phyloP scores from a whole-genome alignment of 2,329 filamentous ascomycete species.

The Pseudogymnoascus sp. region DNA sequence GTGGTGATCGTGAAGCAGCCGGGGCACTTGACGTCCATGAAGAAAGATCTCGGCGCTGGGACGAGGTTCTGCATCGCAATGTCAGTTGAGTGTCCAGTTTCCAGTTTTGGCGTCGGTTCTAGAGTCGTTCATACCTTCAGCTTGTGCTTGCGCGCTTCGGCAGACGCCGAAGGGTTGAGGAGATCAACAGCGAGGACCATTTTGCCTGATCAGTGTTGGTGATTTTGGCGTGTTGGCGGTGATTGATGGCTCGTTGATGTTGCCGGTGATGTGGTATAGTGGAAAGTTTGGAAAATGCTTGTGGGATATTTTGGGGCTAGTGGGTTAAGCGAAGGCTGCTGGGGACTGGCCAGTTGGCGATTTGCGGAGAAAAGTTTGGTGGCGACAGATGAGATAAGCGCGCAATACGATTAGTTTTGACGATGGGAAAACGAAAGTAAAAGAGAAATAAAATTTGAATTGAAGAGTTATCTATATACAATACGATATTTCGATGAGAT shows the following conservation, averaged over 20 bases:
- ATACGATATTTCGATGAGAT: background rate
- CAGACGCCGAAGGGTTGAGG: constrained; percentile 94
- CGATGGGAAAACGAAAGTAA: background rate
- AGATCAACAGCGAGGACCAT: constrained; percentile 99
- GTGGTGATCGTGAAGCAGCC: constrained; percentile 99
- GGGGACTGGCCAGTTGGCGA: constrained; percentile 3
- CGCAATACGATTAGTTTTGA: background rate
- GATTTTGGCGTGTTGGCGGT: constrained; percentile 9
- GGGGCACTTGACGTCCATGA: constrained; percentile 99
- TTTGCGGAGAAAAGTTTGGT: constrained; percentile 4
- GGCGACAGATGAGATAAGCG: constrained; percentile 1
- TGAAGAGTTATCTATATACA: background rate
- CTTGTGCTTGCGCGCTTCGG: constrained; percentile 99
- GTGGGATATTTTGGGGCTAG: constrained; percentile 8
- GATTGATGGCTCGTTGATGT: constrained; percentile 8
- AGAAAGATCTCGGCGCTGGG: constrained; percentile 95
- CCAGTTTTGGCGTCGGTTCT: constrained; percentile 10
- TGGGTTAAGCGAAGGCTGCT: constrained; percentile 4
- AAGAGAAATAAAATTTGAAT: background rate
- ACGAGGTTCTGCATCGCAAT: constrained; percentile 64
- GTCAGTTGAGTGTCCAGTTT: constrained; percentile 16
- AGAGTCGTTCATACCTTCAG: constrained; percentile 70
- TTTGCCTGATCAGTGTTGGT: constrained; percentile 9
- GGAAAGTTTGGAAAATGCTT: constrained; percentile 9
- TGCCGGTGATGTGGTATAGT: constrained; percentile 8